Evolutionary conservation across 768 basidiomycete species (phyloP), one percentile per base, ranked within the genome.

Genomic region (Auriscalpium microsporum): DNA sequence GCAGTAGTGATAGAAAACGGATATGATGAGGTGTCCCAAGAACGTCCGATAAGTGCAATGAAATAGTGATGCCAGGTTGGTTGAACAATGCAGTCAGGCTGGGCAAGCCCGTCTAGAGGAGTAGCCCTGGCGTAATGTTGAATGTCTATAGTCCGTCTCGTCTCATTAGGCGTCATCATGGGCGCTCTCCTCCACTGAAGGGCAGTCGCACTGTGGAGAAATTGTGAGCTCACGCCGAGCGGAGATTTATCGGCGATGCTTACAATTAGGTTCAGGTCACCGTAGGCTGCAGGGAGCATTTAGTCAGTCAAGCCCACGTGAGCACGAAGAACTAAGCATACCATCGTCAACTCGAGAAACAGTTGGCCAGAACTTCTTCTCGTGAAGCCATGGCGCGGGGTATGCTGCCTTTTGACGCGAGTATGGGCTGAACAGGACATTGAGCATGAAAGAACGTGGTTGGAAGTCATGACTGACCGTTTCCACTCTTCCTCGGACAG

Each of bases 281-380:
- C 95, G 65, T 89, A 94, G 10, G 92, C 92, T 94, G 47, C 45
- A 53, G 45, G 45, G 23, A 33, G 37, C 50, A 11, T n/a, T 52
- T 63, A 23, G 63, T 58, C 55, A 14, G 57, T 36, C 55, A 17
- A 21, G 16, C 37, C 35, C 28, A 45, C 28, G 28, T 7, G 28
- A 28, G 28, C 28, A 28, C 28, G 28, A 28, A 28, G 28, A 28
- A 28, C 28, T 7, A 28, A 28, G 28, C 85, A 66, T 67, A 94
- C 92, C 88, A 74, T 97, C 95, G 65, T 97, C 94, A 51, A 99
- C 81, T 48, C 95, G 79, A 5, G 90, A 86, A 45, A 94, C 88
- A 5, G 89, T 79, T 1, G 96, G 95, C 96, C 96, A 99, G 74
- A 97, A 95, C 72, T 99, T 99, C 75, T 81, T 87, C 70, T 89